These are phyloP conservation scores for Xylaria grammica DNA, from an alignment of 495 filamentous ascomycete species.

Conservation along the genomic window DNA sequence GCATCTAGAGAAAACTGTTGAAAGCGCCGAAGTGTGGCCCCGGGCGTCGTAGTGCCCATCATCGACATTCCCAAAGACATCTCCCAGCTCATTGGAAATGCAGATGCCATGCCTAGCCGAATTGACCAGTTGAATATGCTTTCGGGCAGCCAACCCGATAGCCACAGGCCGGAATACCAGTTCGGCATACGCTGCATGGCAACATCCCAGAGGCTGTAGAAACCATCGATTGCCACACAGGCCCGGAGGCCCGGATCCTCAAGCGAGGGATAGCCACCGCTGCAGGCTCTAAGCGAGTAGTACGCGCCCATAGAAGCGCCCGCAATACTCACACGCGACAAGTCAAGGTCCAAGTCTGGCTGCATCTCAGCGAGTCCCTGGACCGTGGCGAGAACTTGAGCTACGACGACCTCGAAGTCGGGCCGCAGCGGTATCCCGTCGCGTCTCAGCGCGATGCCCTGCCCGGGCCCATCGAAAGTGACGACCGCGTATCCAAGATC, in stretches of 20 bases:
- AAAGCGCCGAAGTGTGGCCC: no score
- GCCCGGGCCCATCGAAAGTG: slow-evolving; percentile 56
- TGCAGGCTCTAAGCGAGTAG: slow-evolving; percentile 34
- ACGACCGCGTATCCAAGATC: slow-evolving; percentile 53
- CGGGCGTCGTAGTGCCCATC: no score
- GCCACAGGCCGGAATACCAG: no score
- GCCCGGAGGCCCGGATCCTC: not conserved
- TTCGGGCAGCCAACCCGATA: no score
- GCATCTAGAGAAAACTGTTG: no score
- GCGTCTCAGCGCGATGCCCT: slow-evolving; percentile 46
- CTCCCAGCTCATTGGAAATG: no score
- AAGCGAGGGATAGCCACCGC: no score
- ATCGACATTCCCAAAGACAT: no score
- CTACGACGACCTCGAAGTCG: slow-evolving; percentile 38
- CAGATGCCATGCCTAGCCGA: no score
- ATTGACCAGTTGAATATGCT: no score
- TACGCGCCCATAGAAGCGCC: slow-evolving; percentile 55
- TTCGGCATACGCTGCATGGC: no score
- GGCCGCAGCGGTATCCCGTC: slow-evolving; percentile 40
- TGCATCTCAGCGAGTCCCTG: slow-evolving; percentile 20
- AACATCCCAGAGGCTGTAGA: not conserved
- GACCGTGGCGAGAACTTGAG: slow-evolving; percentile 44
- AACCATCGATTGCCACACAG: not conserved
- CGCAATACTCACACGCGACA: slow-evolving; percentile 43
- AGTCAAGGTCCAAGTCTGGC: slow-evolving; percentile 46